Evolutionary conservation across 768 basidiomycete genomes (phyloP), one percentile per base, ranked within the genome.

Genomic region (Termitomyces sp.): DNA sequence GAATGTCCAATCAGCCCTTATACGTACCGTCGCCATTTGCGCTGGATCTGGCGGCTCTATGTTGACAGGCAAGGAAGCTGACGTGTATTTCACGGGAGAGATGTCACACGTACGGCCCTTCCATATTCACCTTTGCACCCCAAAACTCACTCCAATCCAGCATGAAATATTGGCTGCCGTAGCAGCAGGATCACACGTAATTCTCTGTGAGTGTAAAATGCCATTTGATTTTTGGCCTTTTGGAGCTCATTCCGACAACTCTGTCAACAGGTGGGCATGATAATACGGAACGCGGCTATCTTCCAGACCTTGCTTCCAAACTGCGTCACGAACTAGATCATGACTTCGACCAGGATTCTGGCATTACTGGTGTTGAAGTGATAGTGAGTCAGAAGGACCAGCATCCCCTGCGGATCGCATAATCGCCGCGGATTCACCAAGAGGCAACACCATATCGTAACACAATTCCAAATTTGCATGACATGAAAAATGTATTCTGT

Each of bases 261-360:
- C n/a, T 47, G 47, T 23, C 35, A 47, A 41, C 64, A 92, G 91
- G 89, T 69, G 92, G 92, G 18, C 96, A 98, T 74, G 90, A 93
- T 16, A 95, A 95, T 73, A 95, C 95, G 47, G 96, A 98, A 75
- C 89, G 95, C 35, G 93, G 93, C 0, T 98, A 93, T 74, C 87
- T 98, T 56, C 83, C 87, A 18, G 75, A 84, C 26, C 82, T 98
- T 35, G 86, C 87, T 41, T 72, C 76, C 13, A 87, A 84, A 72
- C 77, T 98, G 61, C 68, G 71, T 60, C 64, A 68, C 50, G 82
- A 87, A 70, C 74, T 90, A 60, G 71, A 65, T 41, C 70, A 72
- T 47, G 67, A 72, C 53, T 71, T 70, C 20, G 69, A 64, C 60
- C 67, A 64, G 61, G 67, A 68, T 49, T 63, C 71, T 60, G 72